These are phyloP conservation scores for Fallopia convolvulus DNA, from an alignment of 148 eudicot species.

Conservation along the genomic window DNA sequence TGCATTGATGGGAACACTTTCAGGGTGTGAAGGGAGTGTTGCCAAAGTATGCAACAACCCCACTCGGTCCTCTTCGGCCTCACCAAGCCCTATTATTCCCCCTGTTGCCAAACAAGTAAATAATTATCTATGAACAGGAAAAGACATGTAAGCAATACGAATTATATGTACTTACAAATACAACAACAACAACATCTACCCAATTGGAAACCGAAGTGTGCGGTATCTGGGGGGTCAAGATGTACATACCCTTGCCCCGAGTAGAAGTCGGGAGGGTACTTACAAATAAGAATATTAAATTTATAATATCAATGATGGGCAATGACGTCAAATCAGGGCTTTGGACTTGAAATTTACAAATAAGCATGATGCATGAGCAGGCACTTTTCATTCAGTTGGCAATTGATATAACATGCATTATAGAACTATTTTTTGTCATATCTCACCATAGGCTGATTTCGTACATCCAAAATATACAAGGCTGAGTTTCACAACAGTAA, in stretches of 20 bases:
- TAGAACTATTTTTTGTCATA: background rate
- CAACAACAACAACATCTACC: too few relatives aligned
- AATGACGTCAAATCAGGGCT: background rate
- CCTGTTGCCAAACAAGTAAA: conserved; percentile 35
- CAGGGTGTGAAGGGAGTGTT: conserved; percentile 92
- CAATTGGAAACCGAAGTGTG: too few relatives aligned
- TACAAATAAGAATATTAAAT: background rate
- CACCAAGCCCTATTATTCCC: conserved; percentile 98
- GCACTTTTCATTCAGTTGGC: background rate
- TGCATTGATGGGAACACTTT: conserved; percentile 99
- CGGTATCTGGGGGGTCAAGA: too few relatives aligned
- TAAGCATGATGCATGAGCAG: background rate
- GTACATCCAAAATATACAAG: background rate
- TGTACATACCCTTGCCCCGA: too few relatives aligned
- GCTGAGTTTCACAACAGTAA: background rate
- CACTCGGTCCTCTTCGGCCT: conserved; percentile 91
- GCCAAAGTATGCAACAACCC: conserved; percentile 93
- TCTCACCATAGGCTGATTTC: background rate
- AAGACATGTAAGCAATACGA: background rate
- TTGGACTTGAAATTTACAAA: background rate
- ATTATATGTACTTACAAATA: too few relatives aligned
- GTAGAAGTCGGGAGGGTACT: too few relatives aligned
- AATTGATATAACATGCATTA: background rate
- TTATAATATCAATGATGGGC: background rate
- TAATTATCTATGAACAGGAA: conserved; percentile 3